Base-by-base conservation (phyloP, 257 asterid genomes). In the Ilex asprella region DNA sequence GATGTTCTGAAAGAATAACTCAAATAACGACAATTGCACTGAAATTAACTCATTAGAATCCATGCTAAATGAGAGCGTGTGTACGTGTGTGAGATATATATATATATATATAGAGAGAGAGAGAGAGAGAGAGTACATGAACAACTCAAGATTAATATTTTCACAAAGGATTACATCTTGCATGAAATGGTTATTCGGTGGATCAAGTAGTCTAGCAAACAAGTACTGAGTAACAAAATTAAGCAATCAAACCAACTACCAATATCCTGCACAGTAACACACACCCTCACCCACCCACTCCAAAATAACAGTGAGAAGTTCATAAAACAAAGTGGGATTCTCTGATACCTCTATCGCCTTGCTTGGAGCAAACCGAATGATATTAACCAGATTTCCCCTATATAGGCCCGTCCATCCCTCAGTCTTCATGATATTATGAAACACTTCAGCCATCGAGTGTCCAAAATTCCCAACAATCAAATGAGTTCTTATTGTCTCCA, bases 401-500 rank as follows among this genome's bases (percentile, higher is more conserved):
- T 77, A 80, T 64, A 80, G 70, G 54, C 86, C 86, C 16, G 67
- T 63, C 86, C 86, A 80, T 58, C 83, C 82, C 54, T 80, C 82
- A 50, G 70, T 62, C n/a, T 69, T 61, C 81, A 77, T 62, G 39
- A 80, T 76, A 63, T 74, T 70, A 16, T 71, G 69, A 16, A 80
- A 80, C 39, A 80, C 85, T 61, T 80, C 86, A 58, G 57, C 32
- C 1, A 83, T 47, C 1, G 81, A 74, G 55, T 59, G 73, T 15
- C 86, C 86, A 69, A 75, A 60, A 64, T 76, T 77, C 52, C 83
- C 83, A 10, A 80, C 86, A 82, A 80, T 80, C 62, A 76, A 59
- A 74, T 80, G 85, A 12, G 85, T 80, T 62, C 82, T 73, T 59
- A 80, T 71, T 5, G 81, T 80, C 79, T 80, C 86, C 60, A 77